These are phyloP conservation scores for Cubamyces lactineus DNA, from an alignment of 768 basidiomycete species.

Conservation along the genomic window DNA sequence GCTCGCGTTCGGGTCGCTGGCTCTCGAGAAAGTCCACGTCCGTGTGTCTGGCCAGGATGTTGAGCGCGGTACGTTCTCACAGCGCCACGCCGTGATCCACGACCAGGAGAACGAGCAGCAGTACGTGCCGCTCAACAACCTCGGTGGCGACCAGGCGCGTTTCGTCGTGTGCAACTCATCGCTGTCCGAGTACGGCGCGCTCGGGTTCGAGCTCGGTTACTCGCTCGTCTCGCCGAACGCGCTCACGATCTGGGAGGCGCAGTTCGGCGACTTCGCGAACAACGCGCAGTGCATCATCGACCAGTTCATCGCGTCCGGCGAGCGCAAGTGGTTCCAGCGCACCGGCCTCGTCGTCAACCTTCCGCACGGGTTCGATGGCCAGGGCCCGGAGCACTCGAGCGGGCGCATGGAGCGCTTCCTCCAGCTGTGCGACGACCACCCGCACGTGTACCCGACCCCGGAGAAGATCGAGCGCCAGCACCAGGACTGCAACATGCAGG, in stretches of 20 bases:
- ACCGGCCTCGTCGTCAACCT: slow-evolving; percentile 86
- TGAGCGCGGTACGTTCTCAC: slow-evolving; percentile 98
- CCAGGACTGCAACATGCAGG: slow-evolving; percentile 99
- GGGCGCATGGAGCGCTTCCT: slow-evolving; percentile 95
- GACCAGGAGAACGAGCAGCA: slow-evolving; percentile 93
- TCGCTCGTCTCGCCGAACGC: slow-evolving; percentile 94
- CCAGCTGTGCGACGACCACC: slow-evolving; percentile 97
- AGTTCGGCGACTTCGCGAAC: slow-evolving; percentile 98
- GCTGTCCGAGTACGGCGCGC: slow-evolving; percentile 90
- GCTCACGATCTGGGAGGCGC: slow-evolving; percentile 97
- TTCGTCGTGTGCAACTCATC: slow-evolving; percentile 98
- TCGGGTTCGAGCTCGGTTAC: slow-evolving; percentile 98
- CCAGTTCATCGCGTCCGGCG: slow-evolving; percentile 97
- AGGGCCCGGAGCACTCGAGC: slow-evolving; percentile 98
- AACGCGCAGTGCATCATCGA: slow-evolving; percentile 98
- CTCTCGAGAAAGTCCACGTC: slow-evolving; percentile 91
- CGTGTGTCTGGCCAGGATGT: slow-evolving; percentile 98
- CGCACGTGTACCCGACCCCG: slow-evolving; percentile 82
- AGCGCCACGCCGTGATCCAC: slow-evolving; percentile 95
- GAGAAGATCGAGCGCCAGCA: slow-evolving; percentile 94
- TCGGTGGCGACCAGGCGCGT: slow-evolving; percentile 84
- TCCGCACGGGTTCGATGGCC: slow-evolving; percentile 97
- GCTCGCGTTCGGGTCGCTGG: slow-evolving; percentile 91
- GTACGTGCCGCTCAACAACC: slow-evolving; percentile 87
- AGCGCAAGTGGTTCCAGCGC: slow-evolving; percentile 97